phyloP scores from a whole-genome alignment of 2,329 filamentous ascomycete genomes.

The Penicillium frequentans region DNA sequence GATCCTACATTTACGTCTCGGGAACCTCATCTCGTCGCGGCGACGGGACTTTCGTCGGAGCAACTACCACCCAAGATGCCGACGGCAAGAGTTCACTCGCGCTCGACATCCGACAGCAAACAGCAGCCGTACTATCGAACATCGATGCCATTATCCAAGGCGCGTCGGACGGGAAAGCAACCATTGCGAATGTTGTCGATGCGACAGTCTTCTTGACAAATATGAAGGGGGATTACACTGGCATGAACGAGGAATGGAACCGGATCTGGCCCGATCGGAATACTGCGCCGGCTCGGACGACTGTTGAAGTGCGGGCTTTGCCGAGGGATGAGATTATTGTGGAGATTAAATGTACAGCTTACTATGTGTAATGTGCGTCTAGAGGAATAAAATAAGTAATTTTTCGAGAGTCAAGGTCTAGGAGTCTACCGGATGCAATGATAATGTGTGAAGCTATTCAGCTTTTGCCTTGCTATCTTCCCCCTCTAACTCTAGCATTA shows the following conservation, averaged over 20 bases:
- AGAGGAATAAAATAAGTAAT: background rate
- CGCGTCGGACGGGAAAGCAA: constrained; percentile 37
- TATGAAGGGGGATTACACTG: constrained; percentile 42
- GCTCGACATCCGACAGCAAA: constrained; percentile 41
- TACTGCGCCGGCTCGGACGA: constrained; percentile 36
- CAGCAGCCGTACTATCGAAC: constrained; percentile 40
- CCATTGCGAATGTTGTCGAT: constrained; percentile 41
- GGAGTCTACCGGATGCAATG: background rate
- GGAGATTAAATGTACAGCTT: constrained; percentile 24
- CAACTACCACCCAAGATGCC: constrained; percentile 27
- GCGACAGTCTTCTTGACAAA: constrained; percentile 44
- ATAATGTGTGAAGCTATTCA: background rate
- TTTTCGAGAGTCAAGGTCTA: background rate
- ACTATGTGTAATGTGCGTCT: constrained; percentile 45
- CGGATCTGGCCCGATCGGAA: constrained; percentile 39
- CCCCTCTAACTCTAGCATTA: no score
- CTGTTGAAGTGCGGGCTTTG: constrained; percentile 23
- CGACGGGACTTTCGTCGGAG: constrained; percentile 41
- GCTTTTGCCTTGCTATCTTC: no score
- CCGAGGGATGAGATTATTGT: constrained; percentile 21
- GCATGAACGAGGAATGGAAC: constrained; percentile 51
- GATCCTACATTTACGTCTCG: constrained; percentile 39
- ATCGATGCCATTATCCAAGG: constrained; percentile 42
- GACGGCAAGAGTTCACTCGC: constrained; percentile 30
- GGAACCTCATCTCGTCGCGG: constrained; percentile 40